These are phyloP conservation scores for Ustilago xerochloae DNA, from an alignment of 1,284 basidiomycete genomes.

Conservation along the genomic window DNA sequence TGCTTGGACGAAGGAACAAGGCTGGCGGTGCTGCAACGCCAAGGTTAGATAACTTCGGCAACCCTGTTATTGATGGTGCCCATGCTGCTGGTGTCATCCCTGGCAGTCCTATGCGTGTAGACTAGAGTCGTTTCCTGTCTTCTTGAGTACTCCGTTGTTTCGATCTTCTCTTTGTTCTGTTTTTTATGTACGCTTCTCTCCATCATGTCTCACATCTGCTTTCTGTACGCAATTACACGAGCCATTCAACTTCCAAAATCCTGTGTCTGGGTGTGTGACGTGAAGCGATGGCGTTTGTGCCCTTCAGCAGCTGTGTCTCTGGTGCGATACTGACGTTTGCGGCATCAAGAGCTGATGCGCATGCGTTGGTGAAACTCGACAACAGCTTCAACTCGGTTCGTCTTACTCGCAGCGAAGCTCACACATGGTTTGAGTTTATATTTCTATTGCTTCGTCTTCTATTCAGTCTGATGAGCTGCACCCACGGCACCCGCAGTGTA, in stretches of 20 bases:
- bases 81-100: constrained; percentile 49
- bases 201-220: neutral
- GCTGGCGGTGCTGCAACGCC: constrained; percentile 14
- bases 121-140: constrained; percentile 11
- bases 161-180: neutral
- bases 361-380: too few relatives aligned
- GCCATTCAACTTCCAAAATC: neutral
- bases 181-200: constrained; percentile 7
- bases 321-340: too few relatives aligned
- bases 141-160: neutral
- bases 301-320: too few relatives aligned
- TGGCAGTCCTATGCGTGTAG: constrained; percentile 56
- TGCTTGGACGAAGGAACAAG: constrained; percentile 62
- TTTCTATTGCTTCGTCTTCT: constrained; percentile 5
- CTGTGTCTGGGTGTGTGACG: neutral
- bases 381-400: too few relatives aligned
- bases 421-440: neutral
- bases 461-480: constrained; percentile 62
- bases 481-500: constrained; percentile 78
- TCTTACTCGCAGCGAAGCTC: too few relatives aligned
- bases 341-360: too few relatives aligned
- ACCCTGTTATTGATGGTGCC: constrained; percentile 43
- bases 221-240: constrained; percentile 18
- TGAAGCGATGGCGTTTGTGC: neutral
- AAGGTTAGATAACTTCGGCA: constrained; percentile 37